Conservation (phyloP, 2,329 filamentous ascomycete genomes). For the Furcasterigmium furcatum region DNA sequence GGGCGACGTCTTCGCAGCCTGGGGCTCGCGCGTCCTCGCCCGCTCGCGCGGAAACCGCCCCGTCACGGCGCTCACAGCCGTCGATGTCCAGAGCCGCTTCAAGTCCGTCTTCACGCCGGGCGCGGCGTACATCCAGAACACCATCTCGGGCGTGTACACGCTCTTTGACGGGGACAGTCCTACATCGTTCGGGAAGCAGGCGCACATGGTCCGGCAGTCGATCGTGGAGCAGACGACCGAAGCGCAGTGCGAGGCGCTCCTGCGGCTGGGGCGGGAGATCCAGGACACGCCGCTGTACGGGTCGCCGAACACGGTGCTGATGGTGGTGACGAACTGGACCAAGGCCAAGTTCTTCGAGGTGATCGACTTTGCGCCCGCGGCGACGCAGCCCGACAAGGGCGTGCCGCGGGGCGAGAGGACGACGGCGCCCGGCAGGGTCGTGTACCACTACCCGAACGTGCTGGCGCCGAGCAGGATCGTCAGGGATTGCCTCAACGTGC, state of each 20-base stretch:
- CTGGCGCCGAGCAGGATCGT: constrained; percentile 4
- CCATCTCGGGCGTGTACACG: constrained; percentile 15
- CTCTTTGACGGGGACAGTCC: constrained; percentile 17
- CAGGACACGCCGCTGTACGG: constrained; percentile 23
- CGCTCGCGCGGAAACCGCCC: constrained; percentile 9
- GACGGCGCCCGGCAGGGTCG: constrained; percentile 14
- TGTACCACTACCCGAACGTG: constrained; percentile 10
- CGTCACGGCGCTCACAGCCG: constrained; percentile 17
- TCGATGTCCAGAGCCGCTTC: constrained; percentile 23
- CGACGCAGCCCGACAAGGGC: constrained; percentile 12
- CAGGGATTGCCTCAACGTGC: constrained; percentile 11
- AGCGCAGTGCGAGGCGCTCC: constrained; percentile 23
- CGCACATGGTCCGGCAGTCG: constrained; percentile 23
- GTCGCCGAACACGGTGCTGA: constrained; percentile 22
- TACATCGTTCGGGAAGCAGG: constrained; percentile 22
- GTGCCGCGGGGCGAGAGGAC: constrained; percentile 7
- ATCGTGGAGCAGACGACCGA: constrained; percentile 29
- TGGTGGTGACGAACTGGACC: constrained; percentile 36
- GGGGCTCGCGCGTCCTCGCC: constrained; percentile 24
- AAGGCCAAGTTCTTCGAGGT: constrained; percentile 27
- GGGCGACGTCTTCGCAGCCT: constrained; percentile 41
- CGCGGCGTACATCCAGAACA: constrained; percentile 20
- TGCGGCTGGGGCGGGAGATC: constrained; percentile 13
- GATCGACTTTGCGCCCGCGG: constrained; percentile 30
- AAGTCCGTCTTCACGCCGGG: constrained; percentile 8